Evolutionary conservation across 352 stramenopile genomes (phyloP).

Genomic region (Phytophthora pini): DNA sequence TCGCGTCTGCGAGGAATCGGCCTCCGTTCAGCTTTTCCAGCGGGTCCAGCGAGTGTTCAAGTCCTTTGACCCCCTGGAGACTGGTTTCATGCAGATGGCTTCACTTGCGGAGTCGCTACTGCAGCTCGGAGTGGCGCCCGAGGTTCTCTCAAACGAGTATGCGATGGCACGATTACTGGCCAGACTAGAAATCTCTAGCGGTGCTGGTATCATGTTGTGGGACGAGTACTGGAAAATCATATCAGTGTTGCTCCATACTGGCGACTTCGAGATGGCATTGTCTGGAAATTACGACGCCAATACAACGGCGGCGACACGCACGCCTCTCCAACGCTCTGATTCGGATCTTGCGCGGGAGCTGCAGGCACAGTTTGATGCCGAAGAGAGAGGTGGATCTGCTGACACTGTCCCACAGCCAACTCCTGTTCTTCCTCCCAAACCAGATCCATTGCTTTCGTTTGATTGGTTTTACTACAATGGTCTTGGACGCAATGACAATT

Average conservation of each 20-base stretch:
- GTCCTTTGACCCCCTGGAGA: constrained; percentile 86
- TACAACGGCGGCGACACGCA: neutral
- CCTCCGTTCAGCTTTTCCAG: constrained; percentile 83
- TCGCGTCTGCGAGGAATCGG: constrained; percentile 64
- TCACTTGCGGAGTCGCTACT: constrained; percentile 67
- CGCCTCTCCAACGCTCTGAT: constrained; percentile 56
- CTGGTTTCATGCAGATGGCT: constrained; percentile 83
- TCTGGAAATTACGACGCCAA: constrained; percentile 49
- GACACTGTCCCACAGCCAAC: neutral
- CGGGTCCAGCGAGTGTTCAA: constrained; percentile 91
- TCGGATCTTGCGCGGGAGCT: constrained; percentile 75
- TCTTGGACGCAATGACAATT: constrained; percentile 16
- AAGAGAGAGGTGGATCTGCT: constrained; percentile 29
- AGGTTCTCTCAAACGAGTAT: constrained; percentile 66
- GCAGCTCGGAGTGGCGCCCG: constrained; percentile 63
- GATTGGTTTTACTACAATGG: constrained; percentile 51
- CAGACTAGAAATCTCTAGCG: constrained; percentile 64
- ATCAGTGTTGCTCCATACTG: constrained; percentile 78
- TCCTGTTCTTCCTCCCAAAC: neutral
- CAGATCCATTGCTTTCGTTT: constrained; percentile 23
- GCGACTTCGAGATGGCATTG: constrained; percentile 70
- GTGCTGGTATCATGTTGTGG: constrained; percentile 92
- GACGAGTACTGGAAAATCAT: constrained; percentile 92
- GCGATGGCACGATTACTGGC: constrained; percentile 66
- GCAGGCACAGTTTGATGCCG: constrained; percentile 79